Evolutionary conservation across 2,329 filamentous ascomycete genomes (phyloP), one percentile per base, ranked within the genome.

Genomic region (Daldinia eschscholtzii): DNA sequence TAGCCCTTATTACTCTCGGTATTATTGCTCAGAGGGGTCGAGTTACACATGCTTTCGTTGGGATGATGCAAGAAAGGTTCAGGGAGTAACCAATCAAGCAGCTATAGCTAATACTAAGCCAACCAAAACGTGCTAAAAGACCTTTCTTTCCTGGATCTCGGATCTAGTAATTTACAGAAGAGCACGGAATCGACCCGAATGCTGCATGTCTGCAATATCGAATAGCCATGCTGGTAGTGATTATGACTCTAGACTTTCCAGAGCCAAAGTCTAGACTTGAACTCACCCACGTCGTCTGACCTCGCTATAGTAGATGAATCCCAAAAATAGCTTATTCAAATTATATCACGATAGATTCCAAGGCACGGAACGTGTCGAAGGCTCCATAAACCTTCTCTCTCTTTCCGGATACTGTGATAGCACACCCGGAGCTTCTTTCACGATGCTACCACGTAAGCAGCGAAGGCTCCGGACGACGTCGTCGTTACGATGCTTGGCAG

Each of bases 281-380:
- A 44, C 48, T 69, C 63, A 12, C 48, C 52, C 53, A 42, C 48
- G 58, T 65, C 66, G 60, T 41, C 57, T 67, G 63, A 69, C 66
- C 63, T 64, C 65, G 26, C 46, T 26, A 52, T 18, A 52, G 46
- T 52, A 48, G 53, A 30, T 57, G 23, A n/a, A 41, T 62, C 66
- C 63, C 55, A 71, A 71, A 52, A 71, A 71, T 71, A 71, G 63
- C 66, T 60, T 69, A 50, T 56, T 56, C 37, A 60, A 56, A 66
- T 66, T 53, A 35, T 64, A 63, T 57, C 52, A n/a, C 53, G 42
- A 66, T 52, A 33, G 13, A 18, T 48, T 56, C 35, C 60, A 66
- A 61, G 59, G n/a, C 39, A 57, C 28, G 52, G 58, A 62, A 26
- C 37, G 28, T 46, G 30, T 56, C 37, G 7, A 58, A 28, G 64